A percentile compares a stretch with the other conserved stretches of the same genome.
Conservation (phyloP, 75 land plant genomes). For the Adiantum capillusveneris region DNA sequence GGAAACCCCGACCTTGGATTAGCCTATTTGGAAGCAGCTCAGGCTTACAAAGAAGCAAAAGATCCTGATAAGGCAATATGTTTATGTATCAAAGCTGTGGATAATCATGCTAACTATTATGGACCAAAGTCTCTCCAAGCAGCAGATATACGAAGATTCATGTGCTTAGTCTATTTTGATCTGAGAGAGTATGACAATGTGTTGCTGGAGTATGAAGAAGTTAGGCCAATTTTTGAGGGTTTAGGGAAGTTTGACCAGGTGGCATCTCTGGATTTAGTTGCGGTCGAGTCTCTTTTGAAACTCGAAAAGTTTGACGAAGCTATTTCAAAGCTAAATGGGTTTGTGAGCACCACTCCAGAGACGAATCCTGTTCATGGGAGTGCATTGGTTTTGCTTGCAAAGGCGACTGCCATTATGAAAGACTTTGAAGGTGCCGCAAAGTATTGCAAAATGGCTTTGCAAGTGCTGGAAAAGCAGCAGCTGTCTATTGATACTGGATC, state of each 20-base stretch:
- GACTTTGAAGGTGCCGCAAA: not conserved
- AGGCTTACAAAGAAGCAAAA: slow-evolving; percentile 1
- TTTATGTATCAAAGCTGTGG: slow-evolving; percentile 1
- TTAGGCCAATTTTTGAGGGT: not conserved
- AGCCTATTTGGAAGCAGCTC: slow-evolving; percentile 1
- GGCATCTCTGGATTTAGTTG: not conserved
- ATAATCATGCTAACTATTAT: not conserved
- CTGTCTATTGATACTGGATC: slow-evolving; percentile 1
- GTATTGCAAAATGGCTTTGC: slow-evolving; percentile 2
- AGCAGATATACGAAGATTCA: not conserved
- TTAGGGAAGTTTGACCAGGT: not conserved
- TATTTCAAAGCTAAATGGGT: not conserved
- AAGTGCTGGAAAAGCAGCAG: not conserved
- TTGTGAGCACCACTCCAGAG: not conserved
- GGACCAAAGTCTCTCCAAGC: not conserved
- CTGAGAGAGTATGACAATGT: slow-evolving; percentile 1
- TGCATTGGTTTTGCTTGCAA: not conserved
- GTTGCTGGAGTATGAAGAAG: not conserved
- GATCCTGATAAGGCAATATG: slow-evolving; percentile 1
- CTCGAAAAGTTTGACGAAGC: not conserved
- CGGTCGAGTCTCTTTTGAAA: not conserved
- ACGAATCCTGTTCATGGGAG: not conserved
- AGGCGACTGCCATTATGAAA: not conserved
- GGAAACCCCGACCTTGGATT: slow-evolving; percentile 2
- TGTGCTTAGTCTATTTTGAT: not conserved